A percentile compares a stretch with the other conserved stretches of the same genome.
These are phyloP conservation scores for Globisporangium sylvaticum DNA, from an alignment of 352 stramenopile species.

Conservation along the genomic window DNA sequence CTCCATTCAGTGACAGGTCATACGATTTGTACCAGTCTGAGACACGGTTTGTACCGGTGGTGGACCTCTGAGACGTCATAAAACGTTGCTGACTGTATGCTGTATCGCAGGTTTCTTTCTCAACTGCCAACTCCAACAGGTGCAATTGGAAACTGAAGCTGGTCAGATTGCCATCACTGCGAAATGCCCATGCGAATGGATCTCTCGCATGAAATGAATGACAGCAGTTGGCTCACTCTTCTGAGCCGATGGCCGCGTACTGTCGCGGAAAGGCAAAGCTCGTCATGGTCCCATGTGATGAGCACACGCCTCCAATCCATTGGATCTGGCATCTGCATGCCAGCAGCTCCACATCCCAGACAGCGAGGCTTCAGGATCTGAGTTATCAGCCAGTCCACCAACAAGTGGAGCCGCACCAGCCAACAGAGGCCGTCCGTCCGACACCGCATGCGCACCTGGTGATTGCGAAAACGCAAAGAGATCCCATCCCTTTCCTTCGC, in stretches of 20 bases:
- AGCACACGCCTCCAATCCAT: not conserved
- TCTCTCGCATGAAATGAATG: not conserved
- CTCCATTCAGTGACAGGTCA: not conserved
- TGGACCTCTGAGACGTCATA: constrained; percentile 3
- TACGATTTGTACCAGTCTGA: not conserved
- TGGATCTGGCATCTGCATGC: not conserved
- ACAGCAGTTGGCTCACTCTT: constrained; percentile 2
- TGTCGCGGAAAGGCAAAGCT: not conserved
- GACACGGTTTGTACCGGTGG: not conserved
- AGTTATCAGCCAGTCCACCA: not conserved
- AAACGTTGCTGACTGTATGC: not conserved
- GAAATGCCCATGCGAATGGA: not conserved
- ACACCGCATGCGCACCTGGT: not conserved
- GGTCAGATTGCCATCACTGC: not conserved
- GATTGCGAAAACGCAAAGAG: constrained; percentile 6
- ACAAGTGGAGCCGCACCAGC: not conserved
- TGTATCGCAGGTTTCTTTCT: not conserved
- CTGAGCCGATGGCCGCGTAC: not conserved
- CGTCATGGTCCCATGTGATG: not conserved
- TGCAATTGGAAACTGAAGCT: not conserved
- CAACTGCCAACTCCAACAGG: not conserved
- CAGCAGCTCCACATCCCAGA: not conserved
- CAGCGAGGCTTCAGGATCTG: not conserved
- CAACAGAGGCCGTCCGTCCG: not conserved
- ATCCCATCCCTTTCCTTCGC: constrained; percentile 3